Base-by-base conservation (phyloP, 495 filamentous ascomycete genomes). In the Darksidea phi region DNA sequence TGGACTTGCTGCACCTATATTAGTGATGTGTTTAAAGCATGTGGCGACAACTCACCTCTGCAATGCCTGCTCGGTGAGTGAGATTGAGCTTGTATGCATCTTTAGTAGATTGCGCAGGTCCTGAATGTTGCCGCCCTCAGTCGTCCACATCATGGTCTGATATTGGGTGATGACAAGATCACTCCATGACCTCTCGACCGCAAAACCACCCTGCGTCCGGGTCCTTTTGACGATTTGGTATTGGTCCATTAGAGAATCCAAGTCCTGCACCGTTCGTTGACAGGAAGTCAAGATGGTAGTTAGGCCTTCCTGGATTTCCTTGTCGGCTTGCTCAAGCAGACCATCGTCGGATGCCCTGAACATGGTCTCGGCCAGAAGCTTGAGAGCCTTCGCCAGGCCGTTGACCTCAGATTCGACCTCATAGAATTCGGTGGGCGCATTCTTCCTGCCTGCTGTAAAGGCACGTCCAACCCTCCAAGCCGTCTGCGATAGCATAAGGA, bases 381-480 rank as follows among this genome's bases (percentile, higher is more conserved):
- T 74, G 20, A 78, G 67, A 0, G 69, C 60, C 28, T 70, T 74
- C 43, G 70, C 71, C 15, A 78, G 69, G 4, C 64, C 61, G 50
- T 72, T 73, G 23, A 76, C 45, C 54, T 75, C 66, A 21, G 65
- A 64, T 61, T 78, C 75, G 34, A 78, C 70, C 41, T 76, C 74
- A 7, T 48, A 51, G 51, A 78, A 78, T 43, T 77, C 75, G 11
- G 56, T 13, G 2, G 75, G 75, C 41, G 75, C 72, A 43, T 57
- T 57, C 38, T 66, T 69, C 20, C 74, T 60, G n/a, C 75, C 72
- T 12, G 74, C 63, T 26, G 73, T 74, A 57, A 78, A 78, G 18
- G 75, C 73, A 43, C 74, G 37, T 34, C 71, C 75, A 34, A 76
- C 71, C 57, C 71, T 73, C 71, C 73, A 77, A 12, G 75, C 75